Base-by-base conservation (phyloP, 2,329 filamentous ascomycete species). In the Madurella mycetomatis region DNA sequence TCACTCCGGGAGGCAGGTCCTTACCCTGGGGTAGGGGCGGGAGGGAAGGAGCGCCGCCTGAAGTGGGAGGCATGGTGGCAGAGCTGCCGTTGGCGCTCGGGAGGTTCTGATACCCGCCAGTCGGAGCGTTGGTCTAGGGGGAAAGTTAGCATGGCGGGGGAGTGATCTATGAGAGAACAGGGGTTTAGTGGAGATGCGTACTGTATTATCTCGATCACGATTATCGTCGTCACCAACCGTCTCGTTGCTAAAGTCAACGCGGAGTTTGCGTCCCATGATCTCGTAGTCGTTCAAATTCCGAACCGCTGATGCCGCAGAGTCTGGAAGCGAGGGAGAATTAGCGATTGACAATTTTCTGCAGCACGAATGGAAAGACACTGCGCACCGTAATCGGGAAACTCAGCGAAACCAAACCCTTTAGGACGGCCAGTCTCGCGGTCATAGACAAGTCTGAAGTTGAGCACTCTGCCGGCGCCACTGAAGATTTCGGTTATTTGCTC, bases 401-500 rank as follows among this genome's bases (percentile, higher is more conserved):
- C 92, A 66, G 92, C 89, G 66, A 97, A 99, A 37, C 94, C 94
- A 69, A 96, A 99, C 16, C 94, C 94, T 72, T 96, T 97, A 1
- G 94, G 92, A 53, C 90, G 85, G 41, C 92, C 92, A 2, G 92
- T 96, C 67, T 97, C 92, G 50, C 91, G 88, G 74, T 97, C 95
- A 72, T 96, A 95, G 60, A 97, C 92, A 47, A 97, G 81, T 49
- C 92, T 85, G 70, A 97, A 97, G 69, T 88, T 92, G 55, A 95
- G 79, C 1, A 97, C 92, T 61, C 92, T 89, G 55, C 94, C 94
- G 50, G 89, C 91, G 60, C 88, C 87, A 68, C 86, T 89, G 71
- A 97, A 95, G 57, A 95, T 95, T 64, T 96, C 90, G 68, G 87
- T 87, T 65, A 99, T 96, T 70, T 96, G 89, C 70, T 97, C 92